These are phyloP conservation scores for Mycena alexandri DNA, from an alignment of 768 basidiomycete genomes.

Conservation along the genomic window DNA sequence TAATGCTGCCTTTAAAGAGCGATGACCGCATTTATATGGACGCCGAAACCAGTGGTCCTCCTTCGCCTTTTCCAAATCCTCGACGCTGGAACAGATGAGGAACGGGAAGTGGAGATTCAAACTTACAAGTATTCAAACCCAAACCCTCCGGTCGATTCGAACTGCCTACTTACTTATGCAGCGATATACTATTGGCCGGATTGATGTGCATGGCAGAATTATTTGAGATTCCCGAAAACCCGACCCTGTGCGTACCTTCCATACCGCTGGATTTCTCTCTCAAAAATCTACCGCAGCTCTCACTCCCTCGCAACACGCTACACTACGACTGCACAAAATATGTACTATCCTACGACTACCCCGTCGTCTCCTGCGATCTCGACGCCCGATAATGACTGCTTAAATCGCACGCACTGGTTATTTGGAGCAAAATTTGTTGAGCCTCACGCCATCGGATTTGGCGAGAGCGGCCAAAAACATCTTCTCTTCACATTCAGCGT, in stretches of 20 bases:
- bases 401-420: slow-evolving; percentile 21
- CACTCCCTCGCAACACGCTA: too few species aligned
- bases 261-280: too few species aligned
- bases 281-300: too few species aligned
- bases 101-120: slow-evolving; percentile 62
- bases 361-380: slow-evolving; percentile 1
- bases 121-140: slow-evolving; percentile 61
- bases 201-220: slow-evolving; percentile 81
- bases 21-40: slow-evolving; percentile 30
- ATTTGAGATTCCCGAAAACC: slow-evolving; percentile 47
- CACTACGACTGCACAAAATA: too few species aligned
- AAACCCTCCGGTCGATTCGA: slow-evolving; percentile 23
- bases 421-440: slow-evolving; percentile 33
- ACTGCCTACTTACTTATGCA: slow-evolving; percentile 45
- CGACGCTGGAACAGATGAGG: slow-evolving; percentile 51
- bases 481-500: slow-evolving; percentile 30
- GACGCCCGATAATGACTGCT: background rate
- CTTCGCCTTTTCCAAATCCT: slow-evolving; percentile 65
- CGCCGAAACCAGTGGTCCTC: slow-evolving; percentile 44
- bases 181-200: slow-evolving; percentile 67
- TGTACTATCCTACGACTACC: too few species aligned
- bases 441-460: background rate
- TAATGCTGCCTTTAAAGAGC: slow-evolving; percentile 36
- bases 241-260: background rate
- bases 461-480: slow-evolving; percentile 5